Base-by-base conservation (phyloP, 805 yeast species). In the Gaillardinia entomophila region DNA sequence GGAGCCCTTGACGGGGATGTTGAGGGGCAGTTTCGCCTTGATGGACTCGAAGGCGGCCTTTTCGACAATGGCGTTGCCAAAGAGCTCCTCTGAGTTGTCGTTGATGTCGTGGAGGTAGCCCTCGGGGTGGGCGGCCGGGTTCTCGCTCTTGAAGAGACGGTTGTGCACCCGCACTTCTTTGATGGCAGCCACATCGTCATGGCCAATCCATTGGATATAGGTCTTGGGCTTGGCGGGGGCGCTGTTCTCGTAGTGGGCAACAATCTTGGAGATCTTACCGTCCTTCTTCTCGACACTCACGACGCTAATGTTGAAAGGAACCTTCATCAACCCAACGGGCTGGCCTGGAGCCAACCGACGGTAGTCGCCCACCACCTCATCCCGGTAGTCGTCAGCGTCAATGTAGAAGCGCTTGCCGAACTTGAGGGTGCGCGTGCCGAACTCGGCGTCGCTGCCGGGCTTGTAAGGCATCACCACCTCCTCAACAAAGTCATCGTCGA, bases 201-300 rank as follows among this genome's bases (percentile, higher is more conserved):
- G 77, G 32, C 96, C 95, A 32, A 92, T 79, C 98, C 98, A 92
- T 65, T 92, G 98, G 52, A 92, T 88, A 55, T 71, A 92, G 7
- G 98, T 89, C 75, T 90, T 92, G 53, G 98, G 98, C 55, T 85
- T 87, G 57, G 70, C 74, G 43, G 67, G 67, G 35, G 62, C 65
- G 26, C 37, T 40, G 41, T 76, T 77, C 53, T 88, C 84, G 53
- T 90, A 92, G 48, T 80, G 75, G 31, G 83, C 96, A 46, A 81
- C 79, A 36, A 92, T 75, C 60, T 75, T 77, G 14, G 66, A 66
- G 33, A 89, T 75, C 27, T 60, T 68, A 46, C 81, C 80, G 12
- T 14, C 27, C 5, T 23, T n/a, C 48, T 68, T 77, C 42, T 80
- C 86, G 35, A 79, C 73, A 32, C 79, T 71, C 34, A 75, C 77